Evolutionary conservation across 306 rosid species (phyloP), one percentile per base, ranked within the genome.

Genomic region (Dryas drummondii): DNA sequence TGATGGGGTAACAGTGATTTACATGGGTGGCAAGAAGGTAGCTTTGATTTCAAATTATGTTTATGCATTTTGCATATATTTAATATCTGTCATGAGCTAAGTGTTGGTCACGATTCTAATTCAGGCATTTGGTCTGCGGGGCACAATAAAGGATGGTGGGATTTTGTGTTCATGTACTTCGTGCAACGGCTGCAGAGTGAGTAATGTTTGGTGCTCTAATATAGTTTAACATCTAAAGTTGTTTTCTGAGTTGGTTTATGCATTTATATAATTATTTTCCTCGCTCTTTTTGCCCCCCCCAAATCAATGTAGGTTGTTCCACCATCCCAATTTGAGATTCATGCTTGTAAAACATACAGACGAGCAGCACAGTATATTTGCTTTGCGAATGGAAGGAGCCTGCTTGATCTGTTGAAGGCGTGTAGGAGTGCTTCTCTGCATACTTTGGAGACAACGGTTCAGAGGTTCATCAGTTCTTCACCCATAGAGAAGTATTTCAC

Each of bases 351-450:
- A 72, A 79, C 84, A 59, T 94, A 94, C 70, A 90, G 87, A 85
- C 93, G 99, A 81, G 99, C 99, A 49, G 93, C 97, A 7, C 89
- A 94, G 77, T 94, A 94, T 74, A 94, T 94, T 75, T 94, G 99
- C 85, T 84, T 94, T 56, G 97, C 87, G 81, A 94, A 94, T 62
- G 99, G 99, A 68, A 92, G 88, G 89, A 94, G 97, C 82, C 83
- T 94, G 53, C 96, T 94, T 70, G 99, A 94, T 75, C 88, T 94
- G 48, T 68, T 94, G 84, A 87, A 84, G 79, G 89, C 89, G 66
- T 94, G 99, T 88, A 84, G 97, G 78, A 85, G 83, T 76, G 88
- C 86, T 78, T 83, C 98, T 71, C 74, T 86, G 74, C 92, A 92
- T 66, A 65, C 84, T 5, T 72, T 94, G 77, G 98, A 94, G 87